These are phyloP conservation scores for Thalassiosira livingstoniorum DNA, from an alignment of 352 stramenopile species.

Conservation along the genomic window DNA sequence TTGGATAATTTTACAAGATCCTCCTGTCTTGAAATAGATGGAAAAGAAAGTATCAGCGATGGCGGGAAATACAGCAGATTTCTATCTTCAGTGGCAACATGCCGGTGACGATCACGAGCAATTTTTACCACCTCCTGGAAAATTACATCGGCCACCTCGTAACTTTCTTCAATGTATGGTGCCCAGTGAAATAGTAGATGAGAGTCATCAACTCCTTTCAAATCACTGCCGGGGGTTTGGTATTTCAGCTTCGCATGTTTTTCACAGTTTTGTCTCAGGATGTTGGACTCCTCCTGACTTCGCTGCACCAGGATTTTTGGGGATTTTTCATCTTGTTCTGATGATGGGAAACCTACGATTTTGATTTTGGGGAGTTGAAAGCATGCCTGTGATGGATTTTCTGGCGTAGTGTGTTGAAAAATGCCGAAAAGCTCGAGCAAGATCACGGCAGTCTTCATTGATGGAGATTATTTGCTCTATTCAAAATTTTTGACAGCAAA, in stretches of 20 bases:
- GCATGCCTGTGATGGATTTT: too few species aligned
- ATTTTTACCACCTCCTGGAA: constrained; percentile 36
- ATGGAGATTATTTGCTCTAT: too few species aligned
- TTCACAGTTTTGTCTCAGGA: constrained; percentile 24
- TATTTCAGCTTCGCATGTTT: too few species aligned
- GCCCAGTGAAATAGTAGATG: constrained; percentile 31
- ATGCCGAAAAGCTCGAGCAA: background rate
- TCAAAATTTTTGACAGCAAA: too few species aligned
- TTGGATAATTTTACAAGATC: constrained; percentile 34
- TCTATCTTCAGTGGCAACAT: background rate
- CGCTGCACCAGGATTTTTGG: constrained; percentile 26
- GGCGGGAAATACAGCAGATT: background rate
- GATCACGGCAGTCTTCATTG: background rate
- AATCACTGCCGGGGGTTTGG: background rate
- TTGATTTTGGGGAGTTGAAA: constrained; percentile 53
- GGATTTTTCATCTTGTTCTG: constrained; percentile 2
- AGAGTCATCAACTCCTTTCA: background rate
- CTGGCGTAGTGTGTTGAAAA: background rate
- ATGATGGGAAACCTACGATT: constrained; percentile 29
- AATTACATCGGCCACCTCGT: constrained; percentile 37
- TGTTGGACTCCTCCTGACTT: constrained; percentile 13
- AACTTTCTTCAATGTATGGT: constrained; percentile 39
- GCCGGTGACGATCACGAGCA: background rate
- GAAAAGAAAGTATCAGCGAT: constrained; percentile 30
- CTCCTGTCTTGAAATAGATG: constrained; percentile 29